Percentiles rank a stretch among this genome's conserved stretches.
Conservation (phyloP, 257 asterid genomes). For the Nicotiana noctiflora region DNA sequence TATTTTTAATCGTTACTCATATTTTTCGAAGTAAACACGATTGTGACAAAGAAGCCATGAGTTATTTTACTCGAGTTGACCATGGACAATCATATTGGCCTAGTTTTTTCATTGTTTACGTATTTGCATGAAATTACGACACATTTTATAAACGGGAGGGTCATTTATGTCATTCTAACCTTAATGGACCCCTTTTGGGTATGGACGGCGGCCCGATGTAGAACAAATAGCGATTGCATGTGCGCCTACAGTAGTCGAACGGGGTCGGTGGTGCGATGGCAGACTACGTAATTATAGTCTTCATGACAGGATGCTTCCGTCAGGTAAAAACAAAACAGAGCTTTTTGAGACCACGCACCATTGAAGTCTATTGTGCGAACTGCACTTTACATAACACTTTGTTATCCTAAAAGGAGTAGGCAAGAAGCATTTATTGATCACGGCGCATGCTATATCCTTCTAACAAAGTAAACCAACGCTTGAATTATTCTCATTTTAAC, state of each 20-base stretch:
- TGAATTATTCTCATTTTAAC: not conserved
- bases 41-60: too few relatives aligned
- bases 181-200: not conserved
- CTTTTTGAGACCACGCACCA: slow-evolving; percentile 16
- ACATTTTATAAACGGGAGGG: not conserved
- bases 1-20: too few relatives aligned
- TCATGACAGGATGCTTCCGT: not conserved
- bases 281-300: not conserved
- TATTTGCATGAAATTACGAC: not conserved
- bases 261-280: not conserved
- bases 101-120: not conserved
- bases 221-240: not conserved
- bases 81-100: not conserved
- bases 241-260: not conserved
- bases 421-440: not conserved
- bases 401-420: not conserved
- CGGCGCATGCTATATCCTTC: slow-evolving; percentile 1
- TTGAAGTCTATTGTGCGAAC: not conserved
- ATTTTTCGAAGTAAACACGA: too few relatives aligned
- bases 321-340: slow-evolving; percentile 20
- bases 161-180: not conserved
- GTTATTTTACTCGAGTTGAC: too few relatives aligned
- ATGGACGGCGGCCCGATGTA: slow-evolving; percentile 5
- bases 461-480: not conserved
- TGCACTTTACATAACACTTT: not conserved